These are phyloP conservation scores for Stromatinia cepivora DNA, from an alignment of 2,329 filamentous ascomycete species.

Conservation along the genomic window DNA sequence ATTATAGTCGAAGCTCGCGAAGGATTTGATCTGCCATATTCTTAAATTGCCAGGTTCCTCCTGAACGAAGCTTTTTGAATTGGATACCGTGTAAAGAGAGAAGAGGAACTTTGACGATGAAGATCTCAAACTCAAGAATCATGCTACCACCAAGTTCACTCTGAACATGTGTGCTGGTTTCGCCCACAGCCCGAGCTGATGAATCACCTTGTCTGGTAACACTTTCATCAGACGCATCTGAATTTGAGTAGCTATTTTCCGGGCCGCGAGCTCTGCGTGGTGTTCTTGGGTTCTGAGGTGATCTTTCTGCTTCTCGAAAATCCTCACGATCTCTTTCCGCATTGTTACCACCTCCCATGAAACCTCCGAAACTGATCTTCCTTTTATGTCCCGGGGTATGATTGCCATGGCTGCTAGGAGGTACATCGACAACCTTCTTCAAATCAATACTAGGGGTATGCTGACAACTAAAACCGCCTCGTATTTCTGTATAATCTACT, in stretches of 20 bases:
- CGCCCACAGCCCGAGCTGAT: slow-evolving; percentile 67
- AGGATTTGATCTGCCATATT: slow-evolving; percentile 97
- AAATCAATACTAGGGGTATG: slow-evolving; percentile 89
- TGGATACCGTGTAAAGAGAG: slow-evolving; percentile 93
- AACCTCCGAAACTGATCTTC: slow-evolving; percentile 81
- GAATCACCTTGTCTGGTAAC: slow-evolving; percentile 56
- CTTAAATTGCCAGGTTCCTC: slow-evolving; percentile 98
- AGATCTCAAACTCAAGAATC: slow-evolving; percentile 87
- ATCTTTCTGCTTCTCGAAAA: slow-evolving; percentile 59
- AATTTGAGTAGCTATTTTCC: slow-evolving; percentile 79
- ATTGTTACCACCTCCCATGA: slow-evolving; percentile 53
- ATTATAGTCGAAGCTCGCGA: slow-evolving; percentile 69
- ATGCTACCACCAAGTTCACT: slow-evolving; percentile 83
- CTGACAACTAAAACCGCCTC: slow-evolving; percentile 86
- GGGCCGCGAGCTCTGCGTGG: slow-evolving; percentile 43
- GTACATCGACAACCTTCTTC: slow-evolving; percentile 65
- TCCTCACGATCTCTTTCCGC: slow-evolving; percentile 69
- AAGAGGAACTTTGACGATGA: slow-evolving; percentile 95
- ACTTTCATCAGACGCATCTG: slow-evolving; percentile 81
- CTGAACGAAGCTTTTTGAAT: slow-evolving; percentile 86
- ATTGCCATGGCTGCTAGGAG: slow-evolving; percentile 53
- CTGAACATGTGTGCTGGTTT: slow-evolving; percentile 90
- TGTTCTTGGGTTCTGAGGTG: slow-evolving; percentile 51
- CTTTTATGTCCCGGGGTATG: slow-evolving; percentile 63
- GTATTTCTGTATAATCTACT: slow-evolving; percentile 90